These are phyloP conservation scores for Blechomonas ayalai DNA, from an alignment of 208 protist species.

Conservation along the genomic window DNA sequence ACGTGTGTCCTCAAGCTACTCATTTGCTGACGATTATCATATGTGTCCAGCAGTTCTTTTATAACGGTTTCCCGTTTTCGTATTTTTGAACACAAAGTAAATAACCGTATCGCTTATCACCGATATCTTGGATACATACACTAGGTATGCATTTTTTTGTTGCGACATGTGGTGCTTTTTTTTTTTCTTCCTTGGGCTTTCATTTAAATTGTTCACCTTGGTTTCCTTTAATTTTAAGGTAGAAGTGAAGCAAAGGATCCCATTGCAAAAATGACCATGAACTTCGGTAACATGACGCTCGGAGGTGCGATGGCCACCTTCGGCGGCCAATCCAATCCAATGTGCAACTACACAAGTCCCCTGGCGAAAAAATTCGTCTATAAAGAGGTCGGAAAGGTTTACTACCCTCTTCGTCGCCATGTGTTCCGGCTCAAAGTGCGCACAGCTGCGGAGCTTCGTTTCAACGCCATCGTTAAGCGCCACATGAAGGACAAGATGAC, in stretches of 20 bases:
- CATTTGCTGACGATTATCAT: too few relatives aligned
- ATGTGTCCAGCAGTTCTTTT: too few relatives aligned
- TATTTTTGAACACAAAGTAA: neutral
- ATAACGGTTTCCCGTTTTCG: neutral
- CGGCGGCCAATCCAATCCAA: constrained; percentile 79
- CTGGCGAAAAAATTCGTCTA: constrained; percentile 88
- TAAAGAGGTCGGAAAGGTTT: constrained; percentile 78
- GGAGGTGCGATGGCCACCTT: constrained; percentile 81
- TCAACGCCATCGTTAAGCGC: constrained; percentile 80
- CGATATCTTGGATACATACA: too few relatives aligned
- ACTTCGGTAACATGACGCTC: constrained; percentile 80
- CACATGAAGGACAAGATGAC: constrained; percentile 88
- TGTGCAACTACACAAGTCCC: constrained; percentile 87
- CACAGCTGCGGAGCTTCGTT: constrained; percentile 79
- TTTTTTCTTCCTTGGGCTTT: constrained; percentile 5
- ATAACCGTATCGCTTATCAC: too few relatives aligned
- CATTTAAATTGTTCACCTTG: constrained; percentile 4
- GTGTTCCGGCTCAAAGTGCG: constrained; percentile 84
- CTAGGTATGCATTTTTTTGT: too few relatives aligned
- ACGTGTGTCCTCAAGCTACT: too few relatives aligned
- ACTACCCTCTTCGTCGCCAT: constrained; percentile 78
- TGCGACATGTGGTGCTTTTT: too few relatives aligned
- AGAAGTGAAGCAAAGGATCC: neutral
- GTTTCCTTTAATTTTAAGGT: constrained; percentile 3
- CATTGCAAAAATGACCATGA: constrained; percentile 89